These are phyloP conservation scores for Paecilomyces variotii DNA, from an alignment of 2,329 filamentous ascomycete species.

Conservation along the genomic window DNA sequence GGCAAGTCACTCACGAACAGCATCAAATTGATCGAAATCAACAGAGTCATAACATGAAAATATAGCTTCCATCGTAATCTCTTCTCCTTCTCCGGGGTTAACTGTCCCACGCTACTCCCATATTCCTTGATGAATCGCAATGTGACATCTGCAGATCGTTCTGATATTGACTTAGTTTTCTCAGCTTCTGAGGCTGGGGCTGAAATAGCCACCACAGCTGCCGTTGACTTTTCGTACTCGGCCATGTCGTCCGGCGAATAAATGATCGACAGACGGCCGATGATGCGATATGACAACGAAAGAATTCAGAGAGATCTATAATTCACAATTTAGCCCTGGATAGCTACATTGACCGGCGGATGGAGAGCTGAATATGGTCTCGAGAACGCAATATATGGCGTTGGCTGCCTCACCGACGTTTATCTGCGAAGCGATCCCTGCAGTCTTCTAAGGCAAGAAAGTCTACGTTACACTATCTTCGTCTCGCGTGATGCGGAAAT, in stretches of 20 bases:
- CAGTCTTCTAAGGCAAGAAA: not conserved
- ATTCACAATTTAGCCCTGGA: not conserved
- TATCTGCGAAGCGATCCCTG: not conserved
- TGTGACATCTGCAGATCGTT: constrained; percentile 28
- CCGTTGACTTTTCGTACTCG: not conserved
- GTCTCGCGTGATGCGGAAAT: not conserved
- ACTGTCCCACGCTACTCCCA: constrained; percentile 20
- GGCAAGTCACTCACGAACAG: constrained; percentile 25
- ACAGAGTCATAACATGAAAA: constrained; percentile 21
- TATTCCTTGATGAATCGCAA: constrained; percentile 28
- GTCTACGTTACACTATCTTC: not conserved
- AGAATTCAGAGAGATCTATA: not conserved
- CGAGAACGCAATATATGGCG: not conserved
- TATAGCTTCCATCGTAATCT: constrained; percentile 27
- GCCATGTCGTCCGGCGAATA: not conserved
- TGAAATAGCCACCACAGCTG: not conserved
- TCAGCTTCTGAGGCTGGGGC: not conserved
- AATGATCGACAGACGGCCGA: not conserved
- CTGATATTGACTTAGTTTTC: not conserved
- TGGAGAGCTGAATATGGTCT: not conserved
- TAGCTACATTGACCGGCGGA: not conserved
- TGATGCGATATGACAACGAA: not conserved
- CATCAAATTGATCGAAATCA: constrained; percentile 29
- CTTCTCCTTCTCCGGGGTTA: constrained; percentile 25
- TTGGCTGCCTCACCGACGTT: not conserved